Evolutionary conservation across 1,284 basidiomycete genomes (phyloP).

Genomic region (Termitomyces sp.): DNA sequence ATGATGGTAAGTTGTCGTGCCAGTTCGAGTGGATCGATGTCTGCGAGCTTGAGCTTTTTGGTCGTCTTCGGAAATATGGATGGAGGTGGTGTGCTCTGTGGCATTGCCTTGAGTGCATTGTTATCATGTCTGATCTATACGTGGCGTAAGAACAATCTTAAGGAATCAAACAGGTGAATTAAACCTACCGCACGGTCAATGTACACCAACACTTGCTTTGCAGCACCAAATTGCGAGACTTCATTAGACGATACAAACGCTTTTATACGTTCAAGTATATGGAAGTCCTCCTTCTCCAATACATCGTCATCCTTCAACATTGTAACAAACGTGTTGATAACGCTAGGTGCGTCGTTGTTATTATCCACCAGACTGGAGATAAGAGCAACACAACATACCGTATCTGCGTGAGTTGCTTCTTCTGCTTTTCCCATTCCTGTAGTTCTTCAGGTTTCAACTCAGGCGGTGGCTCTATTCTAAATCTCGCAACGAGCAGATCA

Average conservation of each 20-base stretch:
- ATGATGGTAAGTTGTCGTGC: slow-evolving; percentile 93
- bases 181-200: slow-evolving; percentile 68
- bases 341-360: slow-evolving; percentile 38
- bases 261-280: slow-evolving; percentile 75
- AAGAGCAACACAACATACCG: slow-evolving; percentile 50
- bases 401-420: slow-evolving; percentile 85
- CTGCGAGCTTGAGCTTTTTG: slow-evolving; percentile 79
- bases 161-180: too few species aligned
- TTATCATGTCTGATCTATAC: slow-evolving; percentile 55
- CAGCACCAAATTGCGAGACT: slow-evolving; percentile 58
- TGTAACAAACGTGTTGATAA: slow-evolving; percentile 78
- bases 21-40: slow-evolving; percentile 87
- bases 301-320: slow-evolving; percentile 80
- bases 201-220: slow-evolving; percentile 66
- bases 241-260: slow-evolving; percentile 71
- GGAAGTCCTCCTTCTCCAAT: slow-evolving; percentile 76
- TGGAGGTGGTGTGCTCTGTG: slow-evolving; percentile 57
- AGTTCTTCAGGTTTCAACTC: slow-evolving; percentile 62
- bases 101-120: slow-evolving; percentile 48
- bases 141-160: slow-evolving; percentile 12
- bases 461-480: slow-evolving; percentile 74
- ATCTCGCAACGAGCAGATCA: slow-evolving; percentile 81
- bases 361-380: not conserved
- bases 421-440: slow-evolving; percentile 82
- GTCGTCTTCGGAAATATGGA: slow-evolving; percentile 73